Conservation (phyloP, 495 filamentous ascomycete species). For the Haplographium delicatum region DNA sequence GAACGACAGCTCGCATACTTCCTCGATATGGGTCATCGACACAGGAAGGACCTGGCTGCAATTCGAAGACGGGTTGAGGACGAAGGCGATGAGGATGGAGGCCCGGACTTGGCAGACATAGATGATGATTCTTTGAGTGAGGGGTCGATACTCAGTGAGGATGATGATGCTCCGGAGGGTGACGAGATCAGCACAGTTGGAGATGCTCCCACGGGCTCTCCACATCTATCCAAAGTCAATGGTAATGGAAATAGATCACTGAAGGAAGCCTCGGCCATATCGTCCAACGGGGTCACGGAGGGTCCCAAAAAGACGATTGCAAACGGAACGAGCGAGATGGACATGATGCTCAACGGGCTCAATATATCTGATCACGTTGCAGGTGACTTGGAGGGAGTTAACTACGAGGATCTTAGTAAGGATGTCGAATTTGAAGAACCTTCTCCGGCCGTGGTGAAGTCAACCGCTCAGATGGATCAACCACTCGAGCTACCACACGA, state of each 20-base stretch:
- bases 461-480: conserved; percentile 30
- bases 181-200: conserved; percentile 71
- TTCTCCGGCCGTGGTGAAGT: conserved; percentile 21
- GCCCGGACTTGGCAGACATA: conserved; percentile 56
- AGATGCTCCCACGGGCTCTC: conserved; percentile 45
- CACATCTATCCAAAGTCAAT: conserved; percentile 25
- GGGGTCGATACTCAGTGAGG: conserved; percentile 67
- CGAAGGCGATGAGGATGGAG: conserved; percentile 71
- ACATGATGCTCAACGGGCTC: conserved; percentile 83
- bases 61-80: conserved; percentile 76
- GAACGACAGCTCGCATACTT: conserved; percentile 16
- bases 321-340: conserved; percentile 61
- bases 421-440: conserved; percentile 28
- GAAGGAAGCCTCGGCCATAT: conserved; percentile 11
- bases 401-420: conserved; percentile 26
- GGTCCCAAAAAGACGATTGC: conserved; percentile 19
- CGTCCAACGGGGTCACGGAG: conserved; percentile 12
- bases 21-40: conserved; percentile 54
- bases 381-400: conserved; percentile 14
- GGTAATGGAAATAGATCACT: conserved; percentile 10
- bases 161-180: conserved; percentile 51
- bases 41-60: conserved; percentile 67
- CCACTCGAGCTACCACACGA: conserved; percentile 52
- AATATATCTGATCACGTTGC: conserved; percentile 54
- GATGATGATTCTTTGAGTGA: conserved; percentile 84